Conservation (phyloP, 208 protist species). For the Trypanosomatidae sp. region DNA sequence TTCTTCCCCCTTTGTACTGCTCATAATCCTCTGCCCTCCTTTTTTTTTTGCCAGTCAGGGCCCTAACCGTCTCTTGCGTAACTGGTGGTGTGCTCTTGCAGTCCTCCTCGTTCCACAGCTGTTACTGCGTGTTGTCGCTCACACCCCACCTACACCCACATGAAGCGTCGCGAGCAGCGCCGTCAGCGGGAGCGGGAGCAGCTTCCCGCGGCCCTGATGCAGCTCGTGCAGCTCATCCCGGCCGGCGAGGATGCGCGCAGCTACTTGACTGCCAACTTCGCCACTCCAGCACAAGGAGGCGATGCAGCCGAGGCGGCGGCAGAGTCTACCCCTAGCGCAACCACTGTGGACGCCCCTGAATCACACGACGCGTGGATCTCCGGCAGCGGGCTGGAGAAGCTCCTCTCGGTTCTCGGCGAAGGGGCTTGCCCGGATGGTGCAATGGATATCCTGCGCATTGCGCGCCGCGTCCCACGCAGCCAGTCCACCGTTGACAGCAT, state of each 20-base stretch:
- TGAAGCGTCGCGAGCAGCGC: slow-evolving; percentile 64
- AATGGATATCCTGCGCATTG: slow-evolving; percentile 60
- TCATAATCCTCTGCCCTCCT: no score
- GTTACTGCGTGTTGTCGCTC: no score
- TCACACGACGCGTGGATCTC: slow-evolving; percentile 38
- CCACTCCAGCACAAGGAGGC: not conserved
- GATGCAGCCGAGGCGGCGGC: not conserved
- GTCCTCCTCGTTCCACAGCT: no score
- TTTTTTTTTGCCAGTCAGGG: no score
- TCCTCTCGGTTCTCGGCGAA: slow-evolving; percentile 53
- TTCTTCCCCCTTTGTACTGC: no score
- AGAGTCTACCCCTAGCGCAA: not conserved
- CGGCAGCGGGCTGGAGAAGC: slow-evolving; percentile 48
- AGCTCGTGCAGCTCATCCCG: slow-evolving; percentile 50
- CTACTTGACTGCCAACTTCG: slow-evolving; percentile 37
- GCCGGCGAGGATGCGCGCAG: slow-evolving; percentile 40
- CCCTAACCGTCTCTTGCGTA: no score
- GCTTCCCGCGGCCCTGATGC: slow-evolving; percentile 44
- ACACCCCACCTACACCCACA: slow-evolving; percentile 9
- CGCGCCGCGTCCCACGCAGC: slow-evolving; percentile 78
- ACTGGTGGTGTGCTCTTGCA: no score
- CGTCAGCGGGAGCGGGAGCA: slow-evolving; percentile 72
- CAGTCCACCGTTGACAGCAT: slow-evolving; percentile 66
- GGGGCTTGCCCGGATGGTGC: slow-evolving; percentile 45
- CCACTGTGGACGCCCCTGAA: not conserved